A percentile compares a stretch with the other conserved stretches of the same genome.
These are phyloP conservation scores for Geoglossum glabrum DNA, from an alignment of 495 filamentous ascomycete species.

Conservation along the genomic window DNA sequence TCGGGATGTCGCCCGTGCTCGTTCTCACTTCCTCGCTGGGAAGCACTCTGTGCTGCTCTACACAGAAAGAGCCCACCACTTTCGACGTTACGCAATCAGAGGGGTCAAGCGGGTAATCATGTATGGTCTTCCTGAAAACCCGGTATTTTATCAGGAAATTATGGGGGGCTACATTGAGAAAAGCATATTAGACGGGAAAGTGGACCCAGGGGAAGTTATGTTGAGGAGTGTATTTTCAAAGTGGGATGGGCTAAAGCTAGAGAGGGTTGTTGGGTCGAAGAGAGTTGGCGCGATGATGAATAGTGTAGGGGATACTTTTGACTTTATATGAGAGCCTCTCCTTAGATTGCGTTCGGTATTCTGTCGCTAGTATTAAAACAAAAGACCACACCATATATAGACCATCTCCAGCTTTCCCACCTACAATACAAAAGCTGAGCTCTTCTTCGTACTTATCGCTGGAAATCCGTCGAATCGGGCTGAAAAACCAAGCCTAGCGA, in stretches of 20 bases:
- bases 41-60: constrained; percentile 71
- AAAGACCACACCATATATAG: no score
- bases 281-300: constrained; percentile 49
- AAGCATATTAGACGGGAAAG: constrained; percentile 31
- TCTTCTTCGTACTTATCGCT: no score
- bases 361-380: neutral
- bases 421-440: no score
- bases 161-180: constrained; percentile 44
- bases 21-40: constrained; percentile 70
- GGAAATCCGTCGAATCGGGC: neutral
- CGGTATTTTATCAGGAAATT: constrained; percentile 72
- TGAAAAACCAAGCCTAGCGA: neutral
- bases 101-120: constrained; percentile 66
- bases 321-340: constrained; percentile 38
- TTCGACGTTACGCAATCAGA: constrained; percentile 57
- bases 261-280: constrained; percentile 66
- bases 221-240: constrained; percentile 63
- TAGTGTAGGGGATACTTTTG: constrained; percentile 74
- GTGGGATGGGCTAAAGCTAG: constrained; percentile 74
- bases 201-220: constrained; percentile 17
- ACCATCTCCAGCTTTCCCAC: no score
- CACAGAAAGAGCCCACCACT: constrained; percentile 86
- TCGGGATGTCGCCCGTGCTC: constrained; percentile 56
- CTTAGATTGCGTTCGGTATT: neutral
- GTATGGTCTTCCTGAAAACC: constrained; percentile 80